These are phyloP conservation scores for Neophaeococcomyces aloes DNA, from an alignment of 2,329 filamentous ascomycete genomes.

Conservation along the genomic window DNA sequence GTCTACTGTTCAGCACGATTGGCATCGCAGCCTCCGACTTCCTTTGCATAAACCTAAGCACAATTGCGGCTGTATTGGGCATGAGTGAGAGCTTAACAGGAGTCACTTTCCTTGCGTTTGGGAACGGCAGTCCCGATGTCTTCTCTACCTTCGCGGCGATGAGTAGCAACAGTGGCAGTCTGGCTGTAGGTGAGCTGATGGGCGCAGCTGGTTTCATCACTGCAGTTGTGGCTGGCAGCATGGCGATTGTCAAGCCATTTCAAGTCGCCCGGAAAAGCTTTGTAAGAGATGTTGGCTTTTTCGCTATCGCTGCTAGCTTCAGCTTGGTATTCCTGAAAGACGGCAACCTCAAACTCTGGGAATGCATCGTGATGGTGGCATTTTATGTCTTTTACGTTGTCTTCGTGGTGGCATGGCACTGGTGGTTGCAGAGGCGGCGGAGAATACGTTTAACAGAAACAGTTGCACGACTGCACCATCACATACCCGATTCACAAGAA, in stretches of 20 bases:
- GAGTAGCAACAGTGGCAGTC: slow-evolving; percentile 90
- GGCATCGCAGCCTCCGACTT: slow-evolving; percentile 97
- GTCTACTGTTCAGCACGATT: slow-evolving; percentile 86
- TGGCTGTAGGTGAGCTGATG: slow-evolving; percentile 90
- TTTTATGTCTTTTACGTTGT: slow-evolving; percentile 86
- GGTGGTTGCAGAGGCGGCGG: slow-evolving; percentile 59
- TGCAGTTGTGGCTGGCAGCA: slow-evolving; percentile 88
- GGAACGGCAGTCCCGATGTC: slow-evolving; percentile 94
- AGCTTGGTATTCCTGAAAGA: slow-evolving; percentile 81
- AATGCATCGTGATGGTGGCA: slow-evolving; percentile 78
- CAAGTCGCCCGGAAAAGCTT: slow-evolving; percentile 83
- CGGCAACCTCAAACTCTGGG: slow-evolving; percentile 74
- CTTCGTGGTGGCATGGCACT: slow-evolving; percentile 86
- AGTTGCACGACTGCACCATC: slow-evolving; percentile 63
- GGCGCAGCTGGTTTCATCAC: slow-evolving; percentile 95
- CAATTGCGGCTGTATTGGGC: slow-evolving; percentile 76
- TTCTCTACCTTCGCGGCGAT: slow-evolving; percentile 98
- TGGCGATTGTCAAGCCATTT: slow-evolving; percentile 94
- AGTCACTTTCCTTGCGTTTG: slow-evolving; percentile 92
- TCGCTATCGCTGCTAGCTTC: slow-evolving; percentile 75
- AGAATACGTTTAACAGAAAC: slow-evolving; percentile 55
- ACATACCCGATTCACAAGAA: slow-evolving; percentile 51
- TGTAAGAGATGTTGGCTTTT: slow-evolving; percentile 83
- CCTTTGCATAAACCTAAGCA: slow-evolving; percentile 93
- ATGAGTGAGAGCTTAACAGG: slow-evolving; percentile 94